Conservation (phyloP, 2,329 filamentous ascomycete species). For the Cordyceps militaris region DNA sequence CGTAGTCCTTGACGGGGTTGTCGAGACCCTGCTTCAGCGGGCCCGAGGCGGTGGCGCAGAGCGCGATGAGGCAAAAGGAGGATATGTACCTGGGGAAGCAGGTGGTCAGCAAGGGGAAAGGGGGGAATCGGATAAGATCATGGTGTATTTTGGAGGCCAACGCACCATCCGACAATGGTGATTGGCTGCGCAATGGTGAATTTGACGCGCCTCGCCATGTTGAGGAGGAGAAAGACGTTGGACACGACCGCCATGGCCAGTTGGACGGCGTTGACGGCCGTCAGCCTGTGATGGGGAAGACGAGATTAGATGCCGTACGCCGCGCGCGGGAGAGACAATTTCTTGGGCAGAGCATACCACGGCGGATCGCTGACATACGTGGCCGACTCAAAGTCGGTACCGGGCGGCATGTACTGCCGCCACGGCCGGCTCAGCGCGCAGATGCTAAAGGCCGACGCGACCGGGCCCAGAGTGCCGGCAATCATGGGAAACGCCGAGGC, state of each 20-base stretch:
- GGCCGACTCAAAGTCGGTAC: slow-evolving; percentile 41
- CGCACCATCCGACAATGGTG: slow-evolving; percentile 73
- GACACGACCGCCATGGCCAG: slow-evolving; percentile 68
- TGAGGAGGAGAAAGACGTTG: slow-evolving; percentile 76
- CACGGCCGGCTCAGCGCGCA: slow-evolving; percentile 77
- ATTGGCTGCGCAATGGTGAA: slow-evolving; percentile 78
- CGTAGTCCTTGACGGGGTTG: slow-evolving; percentile 40
- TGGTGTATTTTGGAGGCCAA: too few relatives aligned
- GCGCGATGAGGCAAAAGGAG: slow-evolving; percentile 57
- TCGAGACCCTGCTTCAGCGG: slow-evolving; percentile 34
- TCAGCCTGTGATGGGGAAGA: too few relatives aligned
- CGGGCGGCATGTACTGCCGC: slow-evolving; percentile 52
- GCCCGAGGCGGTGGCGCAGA: slow-evolving; percentile 58
- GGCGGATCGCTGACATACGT: slow-evolving; percentile 55
- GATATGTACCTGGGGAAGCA: slow-evolving; percentile 43
- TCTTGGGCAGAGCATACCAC: slow-evolving; percentile 51
- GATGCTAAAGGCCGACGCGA: slow-evolving; percentile 83
- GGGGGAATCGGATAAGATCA: too few relatives aligned
- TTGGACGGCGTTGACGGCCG: slow-evolving; percentile 69
- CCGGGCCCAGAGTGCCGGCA: slow-evolving; percentile 75
- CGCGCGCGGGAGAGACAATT: background rate
- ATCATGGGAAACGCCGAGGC: slow-evolving; percentile 67
- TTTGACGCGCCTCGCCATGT: slow-evolving; percentile 73
- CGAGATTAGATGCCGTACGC: background rate
- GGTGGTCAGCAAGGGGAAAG: background rate